Evolutionary conservation across 371 early-diverging fungal species (phyloP).

Genomic region (Phascolomyces articulosus): DNA sequence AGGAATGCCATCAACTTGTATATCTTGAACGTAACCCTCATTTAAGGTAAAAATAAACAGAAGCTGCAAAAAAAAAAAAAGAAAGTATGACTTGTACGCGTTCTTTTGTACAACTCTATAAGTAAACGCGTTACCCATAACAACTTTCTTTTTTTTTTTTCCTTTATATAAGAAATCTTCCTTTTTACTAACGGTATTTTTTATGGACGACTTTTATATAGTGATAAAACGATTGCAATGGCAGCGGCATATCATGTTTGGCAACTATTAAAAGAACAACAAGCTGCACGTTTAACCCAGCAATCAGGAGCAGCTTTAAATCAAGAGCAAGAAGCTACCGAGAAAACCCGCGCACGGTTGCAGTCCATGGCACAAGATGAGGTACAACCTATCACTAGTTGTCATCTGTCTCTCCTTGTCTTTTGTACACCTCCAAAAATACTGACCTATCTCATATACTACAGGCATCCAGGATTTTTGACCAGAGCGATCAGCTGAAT

Average conservation of each 20-base stretch:
- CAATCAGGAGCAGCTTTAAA: background rate
- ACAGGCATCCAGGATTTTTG: constrained; percentile 22
- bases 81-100: background rate
- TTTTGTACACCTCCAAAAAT: background rate
- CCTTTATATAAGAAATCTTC: too few species aligned
- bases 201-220: constrained; percentile 12
- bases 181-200: too few species aligned
- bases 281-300: constrained; percentile 9
- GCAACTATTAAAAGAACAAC: constrained; percentile 44
- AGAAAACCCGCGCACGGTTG: constrained; percentile 15
- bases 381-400: constrained; percentile 13
- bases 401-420: background rate
- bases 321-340: background rate
- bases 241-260: constrained; percentile 52
- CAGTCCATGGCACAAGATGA: constrained; percentile 20
- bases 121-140: constrained; percentile 1
- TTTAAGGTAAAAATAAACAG: constrained; percentile 27
- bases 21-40: constrained; percentile 27
- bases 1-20: constrained; percentile 38
- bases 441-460: background rate
- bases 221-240: constrained; percentile 54
- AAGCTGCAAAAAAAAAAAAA: too few species aligned
- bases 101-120: background rate
- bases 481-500: constrained; percentile 23
- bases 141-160: too few species aligned